Evolutionary conservation across 2,329 filamentous ascomycete species (phyloP), one percentile per base, ranked within the genome.

Genomic region (Colletotrichum scovillei): DNA sequence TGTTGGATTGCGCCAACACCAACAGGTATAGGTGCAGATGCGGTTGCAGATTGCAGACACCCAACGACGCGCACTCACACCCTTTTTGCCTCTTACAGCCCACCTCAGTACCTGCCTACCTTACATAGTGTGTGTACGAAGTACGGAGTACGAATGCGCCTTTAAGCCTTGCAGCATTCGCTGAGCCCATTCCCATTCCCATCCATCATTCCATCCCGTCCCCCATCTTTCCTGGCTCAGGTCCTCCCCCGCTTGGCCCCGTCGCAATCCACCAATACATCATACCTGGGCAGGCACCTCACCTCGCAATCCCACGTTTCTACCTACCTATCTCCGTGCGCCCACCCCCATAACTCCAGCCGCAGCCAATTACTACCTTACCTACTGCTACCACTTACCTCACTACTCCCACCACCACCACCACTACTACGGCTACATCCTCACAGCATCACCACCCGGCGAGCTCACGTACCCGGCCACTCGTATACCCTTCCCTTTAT

Each of bases 391-490:
- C 32, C 32, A 35, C 32, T 35, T 35, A n/a, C 42, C 16, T 22
- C 42, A 49, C 42, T 42, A 19, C 38, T 42, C 38, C 2, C 42
- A 49, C 42, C 16, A 49, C 38, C 38, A 42, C 42, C 38, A 42
- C 42, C 8, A 49, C 42, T 19, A n/a, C 19, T 22, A 42, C 38
- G 38, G 38, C 14, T 42, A 59, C 52, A 59, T 58, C 32, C 68
- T 69, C 53, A 26, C 66, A 53, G 42, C 65, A 72, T 69, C 69
- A 69, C 66, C 69, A 59, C 24, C 69, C 28, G 30, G n/a, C 14
- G 22, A 46, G 38, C 38, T 57, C 35, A 57, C 35, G 5, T 22
- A 35, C 19, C 56, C 42, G 32, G 38, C 56, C 57, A 35, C 52
- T 52, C 56, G 42, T 32, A 22, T 55, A 26, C 32, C 8, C 49